Evolutionary conservation across 2,329 filamentous ascomycete species (phyloP).

Genomic region (Tolypocladium tundrense): DNA sequence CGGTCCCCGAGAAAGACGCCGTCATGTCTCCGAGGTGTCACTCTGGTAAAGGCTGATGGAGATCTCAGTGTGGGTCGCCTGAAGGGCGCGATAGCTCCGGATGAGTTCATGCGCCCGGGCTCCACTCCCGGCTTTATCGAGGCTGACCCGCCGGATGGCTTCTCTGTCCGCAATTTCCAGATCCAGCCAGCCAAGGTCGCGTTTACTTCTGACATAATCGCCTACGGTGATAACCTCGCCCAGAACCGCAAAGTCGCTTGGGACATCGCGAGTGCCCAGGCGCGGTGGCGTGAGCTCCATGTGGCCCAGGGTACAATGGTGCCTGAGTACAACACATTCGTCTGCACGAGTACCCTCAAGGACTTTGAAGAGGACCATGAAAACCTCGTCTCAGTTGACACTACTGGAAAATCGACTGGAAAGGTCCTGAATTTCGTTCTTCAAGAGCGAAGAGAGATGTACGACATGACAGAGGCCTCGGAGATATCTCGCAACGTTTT

Average conservation of each 20-base stretch:
- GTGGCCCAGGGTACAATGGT: conserved; percentile 42
- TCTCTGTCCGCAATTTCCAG: conserved; percentile 94
- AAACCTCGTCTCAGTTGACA: conserved; percentile 66
- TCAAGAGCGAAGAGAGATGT: conserved; percentile 88
- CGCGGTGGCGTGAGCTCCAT: conserved; percentile 59
- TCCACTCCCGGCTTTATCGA: conserved; percentile 59
- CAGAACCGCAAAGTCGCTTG: conserved; percentile 53
- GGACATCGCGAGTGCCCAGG: conserved; percentile 67
- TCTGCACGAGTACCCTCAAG: conserved; percentile 53
- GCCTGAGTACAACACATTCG: conserved; percentile 76
- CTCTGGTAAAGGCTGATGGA: conserved; percentile 80
- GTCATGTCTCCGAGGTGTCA: conserved; percentile 68
- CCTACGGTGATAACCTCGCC: conserved; percentile 69
- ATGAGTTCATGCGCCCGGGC: conserved; percentile 59
- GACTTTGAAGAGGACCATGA: conserved; percentile 62
- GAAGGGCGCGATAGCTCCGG: conserved; percentile 76
- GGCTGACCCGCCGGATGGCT: conserved; percentile 78
- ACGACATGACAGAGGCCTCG: conserved; percentile 78
- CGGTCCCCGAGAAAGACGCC: conserved; percentile 58
- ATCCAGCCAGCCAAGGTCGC: conserved; percentile 88
- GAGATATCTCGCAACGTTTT: conserved; percentile 87
- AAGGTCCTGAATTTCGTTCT: conserved; percentile 80
- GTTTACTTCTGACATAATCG: conserved; percentile 79
- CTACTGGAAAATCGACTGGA: conserved; percentile 60
- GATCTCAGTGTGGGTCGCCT: conserved; percentile 64